Percentiles rank a stretch among this genome's conserved stretches.
Conservation (phyloP, 2,329 filamentous ascomycete genomes). For the Ophiocordyceps camponoti-leonardi region DNA sequence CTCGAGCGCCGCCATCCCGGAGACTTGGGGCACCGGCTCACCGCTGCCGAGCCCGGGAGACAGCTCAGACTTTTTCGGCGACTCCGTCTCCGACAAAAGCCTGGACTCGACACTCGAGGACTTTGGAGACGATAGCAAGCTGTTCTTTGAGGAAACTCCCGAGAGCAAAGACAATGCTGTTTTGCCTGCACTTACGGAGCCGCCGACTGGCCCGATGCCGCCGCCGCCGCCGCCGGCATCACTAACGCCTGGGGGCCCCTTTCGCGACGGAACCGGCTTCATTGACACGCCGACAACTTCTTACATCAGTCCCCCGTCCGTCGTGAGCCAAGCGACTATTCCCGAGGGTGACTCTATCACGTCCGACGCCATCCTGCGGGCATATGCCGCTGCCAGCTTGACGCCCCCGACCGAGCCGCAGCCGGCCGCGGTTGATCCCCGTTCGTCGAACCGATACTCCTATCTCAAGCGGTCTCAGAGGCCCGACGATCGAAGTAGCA, state of each 20-base stretch:
- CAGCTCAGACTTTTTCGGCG: conserved; percentile 32
- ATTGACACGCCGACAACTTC: conserved; percentile 28
- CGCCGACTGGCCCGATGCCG: conserved; percentile 9
- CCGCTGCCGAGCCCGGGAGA: conserved; percentile 23
- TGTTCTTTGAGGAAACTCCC: conserved; percentile 44
- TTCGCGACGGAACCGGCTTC: conserved; percentile 26
- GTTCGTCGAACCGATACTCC: not conserved
- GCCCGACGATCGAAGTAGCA: not conserved
- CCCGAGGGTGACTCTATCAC: conserved; percentile 12
- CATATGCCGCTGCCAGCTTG: conserved; percentile 30
- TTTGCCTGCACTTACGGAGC: conserved; percentile 24
- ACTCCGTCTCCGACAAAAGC: conserved; percentile 24
- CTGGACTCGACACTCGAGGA: conserved; percentile 24
- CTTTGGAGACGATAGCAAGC: conserved; percentile 34
- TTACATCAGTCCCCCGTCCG: conserved; percentile 12
- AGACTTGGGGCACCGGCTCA: conserved; percentile 38
- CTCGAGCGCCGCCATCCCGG: conserved; percentile 56
- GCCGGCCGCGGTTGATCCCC: conserved; percentile 17
- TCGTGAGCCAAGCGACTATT: conserved; percentile 4
- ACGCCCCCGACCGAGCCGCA: conserved; percentile 28
- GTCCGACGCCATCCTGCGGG: conserved; percentile 29
- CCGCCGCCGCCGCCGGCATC: conserved; percentile 13
- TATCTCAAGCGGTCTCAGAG: not conserved
- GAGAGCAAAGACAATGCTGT: conserved; percentile 40
- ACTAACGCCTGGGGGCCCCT: conserved; percentile 6